These are phyloP conservation scores for Peniophora sp. DNA, from an alignment of 1,284 basidiomycete species.

Conservation along the genomic window DNA sequence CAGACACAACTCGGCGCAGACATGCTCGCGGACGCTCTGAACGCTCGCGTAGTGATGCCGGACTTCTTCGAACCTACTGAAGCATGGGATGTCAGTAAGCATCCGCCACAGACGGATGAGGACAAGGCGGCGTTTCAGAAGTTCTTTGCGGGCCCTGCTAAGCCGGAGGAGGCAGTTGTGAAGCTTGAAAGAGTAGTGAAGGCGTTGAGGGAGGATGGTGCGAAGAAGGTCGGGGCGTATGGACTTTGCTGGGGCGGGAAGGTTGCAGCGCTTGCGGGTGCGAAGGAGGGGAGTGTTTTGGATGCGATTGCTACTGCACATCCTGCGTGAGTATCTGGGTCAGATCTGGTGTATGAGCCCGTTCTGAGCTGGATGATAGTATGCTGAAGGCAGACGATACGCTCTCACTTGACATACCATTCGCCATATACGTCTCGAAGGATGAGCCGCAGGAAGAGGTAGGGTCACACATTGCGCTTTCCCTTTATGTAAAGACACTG, in stretches of 20 bases:
- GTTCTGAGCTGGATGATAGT: constrained; percentile 19
- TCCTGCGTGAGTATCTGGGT: constrained; percentile 36
- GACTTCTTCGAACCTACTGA: constrained; percentile 54
- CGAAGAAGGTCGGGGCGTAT: constrained; percentile 39
- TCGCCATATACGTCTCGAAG: constrained; percentile 53
- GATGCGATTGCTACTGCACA: constrained; percentile 45
- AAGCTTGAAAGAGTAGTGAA: constrained; percentile 41
- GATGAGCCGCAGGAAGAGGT: constrained; percentile 55
- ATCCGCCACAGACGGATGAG: constrained; percentile 46
- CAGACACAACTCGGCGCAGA: constrained; percentile 60
- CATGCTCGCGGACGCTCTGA: constrained; percentile 44
- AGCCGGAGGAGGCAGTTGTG: constrained; percentile 30
- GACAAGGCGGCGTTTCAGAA: constrained; percentile 40
- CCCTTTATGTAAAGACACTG: not conserved
- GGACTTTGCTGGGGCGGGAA: constrained; percentile 65
- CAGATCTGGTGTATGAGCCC: not conserved
- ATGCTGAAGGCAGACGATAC: constrained; percentile 54
- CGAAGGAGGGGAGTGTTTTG: constrained; percentile 29
- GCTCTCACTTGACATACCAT: constrained; percentile 41
- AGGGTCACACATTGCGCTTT: constrained; percentile 8
- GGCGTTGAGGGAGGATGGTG: constrained; percentile 37
- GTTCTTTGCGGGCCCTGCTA: constrained; percentile 47
- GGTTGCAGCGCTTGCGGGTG: constrained; percentile 35
- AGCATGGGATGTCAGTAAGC: constrained; percentile 41
- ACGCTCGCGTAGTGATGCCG: constrained; percentile 53